Evolutionary conservation across 1,139 yeast species (phyloP).

Genomic region (Blastobotrys serpentis): DNA sequence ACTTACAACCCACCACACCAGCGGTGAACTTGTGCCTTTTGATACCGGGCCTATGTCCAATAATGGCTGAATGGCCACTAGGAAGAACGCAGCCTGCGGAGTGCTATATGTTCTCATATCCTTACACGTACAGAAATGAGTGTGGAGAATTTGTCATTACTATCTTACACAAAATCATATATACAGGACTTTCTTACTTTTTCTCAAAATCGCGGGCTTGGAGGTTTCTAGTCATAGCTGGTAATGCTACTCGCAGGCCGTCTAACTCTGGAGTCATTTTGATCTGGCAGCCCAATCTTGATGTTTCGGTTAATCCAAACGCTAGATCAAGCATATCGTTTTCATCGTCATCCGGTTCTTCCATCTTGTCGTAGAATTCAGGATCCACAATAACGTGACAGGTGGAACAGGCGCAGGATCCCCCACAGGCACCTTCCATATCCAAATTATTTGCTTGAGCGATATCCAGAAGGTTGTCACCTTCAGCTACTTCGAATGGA

Average conservation of each 20-base stretch:
- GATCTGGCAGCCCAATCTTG: slow-evolving; percentile 93
- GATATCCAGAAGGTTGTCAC: slow-evolving; percentile 86
- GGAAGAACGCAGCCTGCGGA: too few relatives aligned
- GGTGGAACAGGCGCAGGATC: slow-evolving; percentile 97
- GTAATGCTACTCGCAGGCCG: slow-evolving; percentile 92
- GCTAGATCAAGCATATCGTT: slow-evolving; percentile 98
- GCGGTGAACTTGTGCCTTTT: too few relatives aligned
- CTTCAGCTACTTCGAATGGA: slow-evolving; percentile 83
- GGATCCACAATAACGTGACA: slow-evolving; percentile 97
- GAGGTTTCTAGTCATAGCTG: slow-evolving; percentile 94
- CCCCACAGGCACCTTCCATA: slow-evolving; percentile 99
- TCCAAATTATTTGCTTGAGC: slow-evolving; percentile 93
- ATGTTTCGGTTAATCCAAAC: slow-evolving; percentile 89
- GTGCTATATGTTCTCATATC: too few relatives aligned
- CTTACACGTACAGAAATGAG: too few relatives aligned
- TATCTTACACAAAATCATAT: slow-evolving; percentile 2
- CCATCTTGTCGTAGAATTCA: slow-evolving; percentile 81
- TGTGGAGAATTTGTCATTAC: too few relatives aligned
- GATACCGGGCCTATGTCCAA: too few relatives aligned
- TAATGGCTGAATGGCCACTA: too few relatives aligned
- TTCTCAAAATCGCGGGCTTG: slow-evolving; percentile 69
- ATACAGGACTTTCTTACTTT: slow-evolving; percentile 18
- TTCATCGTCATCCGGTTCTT: slow-evolving; percentile 96
- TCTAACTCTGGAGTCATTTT: slow-evolving; percentile 85
- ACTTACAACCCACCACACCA: too few relatives aligned